phyloP scores from a whole-genome alignment of 768 basidiomycete species.

The Tulasnella sp. region DNA sequence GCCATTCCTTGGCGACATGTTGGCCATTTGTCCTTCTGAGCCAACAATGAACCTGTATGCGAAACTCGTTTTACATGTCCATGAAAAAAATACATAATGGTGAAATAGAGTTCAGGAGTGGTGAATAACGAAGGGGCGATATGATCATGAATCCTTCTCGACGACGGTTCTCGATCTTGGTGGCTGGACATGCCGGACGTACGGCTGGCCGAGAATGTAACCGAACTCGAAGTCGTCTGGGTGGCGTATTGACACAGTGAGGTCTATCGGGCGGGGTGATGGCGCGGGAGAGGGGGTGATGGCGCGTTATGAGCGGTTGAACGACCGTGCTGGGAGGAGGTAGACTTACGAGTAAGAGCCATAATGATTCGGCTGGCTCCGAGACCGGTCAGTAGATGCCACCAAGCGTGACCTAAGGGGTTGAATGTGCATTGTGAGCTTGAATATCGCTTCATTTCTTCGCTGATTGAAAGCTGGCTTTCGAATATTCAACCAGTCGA shows the following conservation, averaged over 20 bases:
- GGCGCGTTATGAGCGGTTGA: not conserved
- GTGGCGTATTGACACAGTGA: not conserved
- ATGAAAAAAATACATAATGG: no score
- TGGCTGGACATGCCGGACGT: not conserved
- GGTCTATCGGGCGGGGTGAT: not conserved
- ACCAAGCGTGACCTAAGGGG: constrained; percentile 24
- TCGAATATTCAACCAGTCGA: no score
- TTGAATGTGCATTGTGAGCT: no score
- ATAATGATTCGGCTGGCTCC: constrained; percentile 17
- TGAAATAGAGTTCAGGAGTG: no score
- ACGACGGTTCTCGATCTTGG: not conserved
- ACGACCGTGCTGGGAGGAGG: not conserved
- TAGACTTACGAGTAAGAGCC: constrained; percentile 16
- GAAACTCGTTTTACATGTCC: no score
- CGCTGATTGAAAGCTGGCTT: no score
- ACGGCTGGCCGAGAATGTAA: constrained; percentile 8
- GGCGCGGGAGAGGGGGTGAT: not conserved
- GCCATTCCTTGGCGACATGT: no score
- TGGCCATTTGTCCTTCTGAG: no score
- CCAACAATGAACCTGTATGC: no score
- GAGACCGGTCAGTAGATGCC: constrained; percentile 22
- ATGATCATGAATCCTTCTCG: not conserved
- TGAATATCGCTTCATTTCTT: no score
- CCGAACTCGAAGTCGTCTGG: constrained; percentile 14
- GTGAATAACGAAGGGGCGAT: not conserved